These are phyloP conservation scores for Globomyces pollinis-pini DNA, from an alignment of 192 early-diverging fungal genomes.

Conservation along the genomic window DNA sequence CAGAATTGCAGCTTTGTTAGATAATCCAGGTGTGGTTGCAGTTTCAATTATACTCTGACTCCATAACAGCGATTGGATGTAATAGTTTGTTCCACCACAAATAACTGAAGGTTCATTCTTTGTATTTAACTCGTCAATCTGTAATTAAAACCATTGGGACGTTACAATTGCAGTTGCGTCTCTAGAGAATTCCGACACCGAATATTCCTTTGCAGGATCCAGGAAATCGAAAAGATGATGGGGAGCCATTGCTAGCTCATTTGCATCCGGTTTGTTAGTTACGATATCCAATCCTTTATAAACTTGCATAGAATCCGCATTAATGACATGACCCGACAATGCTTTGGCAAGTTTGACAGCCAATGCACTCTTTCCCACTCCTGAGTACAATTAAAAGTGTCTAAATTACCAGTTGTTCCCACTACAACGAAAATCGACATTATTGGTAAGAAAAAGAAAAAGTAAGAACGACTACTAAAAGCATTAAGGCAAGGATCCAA, in stretches of 20 bases:
- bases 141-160: too few relatives aligned
- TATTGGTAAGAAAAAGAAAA: background rate
- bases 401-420: constrained; percentile 49
- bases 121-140: constrained; percentile 71
- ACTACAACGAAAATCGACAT: background rate
- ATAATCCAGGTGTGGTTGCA: constrained; percentile 11
- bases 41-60: constrained; percentile 51
- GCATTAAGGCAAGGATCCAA: background rate
- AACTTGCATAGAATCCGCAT: constrained; percentile 94
- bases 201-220: constrained; percentile 63
- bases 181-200: constrained; percentile 72
- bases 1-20: constrained; percentile 9
- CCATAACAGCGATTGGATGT: constrained; percentile 87
- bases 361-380: constrained; percentile 94
- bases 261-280: constrained; percentile 82
- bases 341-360: constrained; percentile 78
- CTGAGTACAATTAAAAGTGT: too few relatives aligned
- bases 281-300: constrained; percentile 87
- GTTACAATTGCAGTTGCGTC: constrained; percentile 66
- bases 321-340: constrained; percentile 82
- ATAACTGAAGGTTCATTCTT: constrained; percentile 71
- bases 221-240: constrained; percentile 88
- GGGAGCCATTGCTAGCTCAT: constrained; percentile 57
- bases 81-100: constrained; percentile 96
- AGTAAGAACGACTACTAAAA: background rate